Evolutionary conservation across 108 stramenopile genomes (phyloP).

Genomic region (Heterococcus sp.): DNA sequence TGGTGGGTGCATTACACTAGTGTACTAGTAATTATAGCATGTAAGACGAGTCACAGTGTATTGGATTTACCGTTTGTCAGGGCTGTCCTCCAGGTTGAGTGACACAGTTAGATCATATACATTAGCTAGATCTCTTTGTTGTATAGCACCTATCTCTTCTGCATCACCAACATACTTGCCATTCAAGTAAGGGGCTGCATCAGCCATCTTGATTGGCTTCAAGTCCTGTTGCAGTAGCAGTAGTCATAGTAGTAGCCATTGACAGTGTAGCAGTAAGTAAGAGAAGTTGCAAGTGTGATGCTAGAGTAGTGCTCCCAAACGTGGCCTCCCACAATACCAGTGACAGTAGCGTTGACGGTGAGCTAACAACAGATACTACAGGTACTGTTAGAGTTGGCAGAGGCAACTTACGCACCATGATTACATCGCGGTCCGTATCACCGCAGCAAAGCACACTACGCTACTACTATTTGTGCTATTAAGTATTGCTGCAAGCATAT

Average conservation of each 20-base stretch:
- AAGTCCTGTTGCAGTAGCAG: neutral
- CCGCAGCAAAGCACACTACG: too few species aligned
- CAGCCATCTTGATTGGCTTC: neutral
- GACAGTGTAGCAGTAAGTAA: neutral
- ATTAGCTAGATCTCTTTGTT: slow-evolving; percentile 18
- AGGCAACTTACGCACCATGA: too few species aligned
- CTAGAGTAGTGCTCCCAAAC: neutral
- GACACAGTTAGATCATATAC: slow-evolving; percentile 31
- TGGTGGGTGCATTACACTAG: too few species aligned
- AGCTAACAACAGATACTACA: too few species aligned
- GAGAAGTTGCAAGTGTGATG: neutral
- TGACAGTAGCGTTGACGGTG: neutral
- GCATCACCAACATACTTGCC: slow-evolving; percentile 22
- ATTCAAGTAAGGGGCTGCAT: slow-evolving; percentile 15
- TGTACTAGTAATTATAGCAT: too few species aligned
- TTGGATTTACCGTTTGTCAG: neutral
- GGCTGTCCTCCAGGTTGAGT: slow-evolving; percentile 24
- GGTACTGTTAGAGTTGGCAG: too few species aligned
- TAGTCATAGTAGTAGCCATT: neutral
- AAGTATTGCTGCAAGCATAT: too few species aligned
- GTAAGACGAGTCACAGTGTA: too few species aligned
- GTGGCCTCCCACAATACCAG: neutral
- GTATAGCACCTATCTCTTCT: slow-evolving; percentile 31
- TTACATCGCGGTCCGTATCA: too few species aligned
- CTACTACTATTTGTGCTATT: too few species aligned